Percentiles rank a stretch among this genome's conserved stretches.
Evolutionary conservation across 2,329 filamentous ascomycete genomes (phyloP).

Genomic region (Aspergillus sojae): DNA sequence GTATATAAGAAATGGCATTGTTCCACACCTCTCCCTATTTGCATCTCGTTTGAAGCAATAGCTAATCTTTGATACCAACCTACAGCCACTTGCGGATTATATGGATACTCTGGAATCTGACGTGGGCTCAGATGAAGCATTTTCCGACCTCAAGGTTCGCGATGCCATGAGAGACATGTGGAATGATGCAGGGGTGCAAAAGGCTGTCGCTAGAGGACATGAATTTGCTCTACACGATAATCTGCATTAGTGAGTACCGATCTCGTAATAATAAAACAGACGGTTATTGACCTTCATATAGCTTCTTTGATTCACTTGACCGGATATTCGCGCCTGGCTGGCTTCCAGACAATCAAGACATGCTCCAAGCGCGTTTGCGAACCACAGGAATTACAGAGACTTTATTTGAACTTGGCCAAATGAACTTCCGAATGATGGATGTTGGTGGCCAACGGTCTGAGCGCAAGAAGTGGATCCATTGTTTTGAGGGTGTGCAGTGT

Average conservation of each 20-base stretch:
- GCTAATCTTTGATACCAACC: conserved; percentile 15
- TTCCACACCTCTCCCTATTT: neutral
- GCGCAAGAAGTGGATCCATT: conserved; percentile 97
- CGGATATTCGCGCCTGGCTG: conserved; percentile 76
- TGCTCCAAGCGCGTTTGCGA: conserved; percentile 83
- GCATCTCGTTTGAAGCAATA: neutral
- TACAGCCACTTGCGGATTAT: conserved; percentile 74
- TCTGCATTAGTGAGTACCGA: conserved; percentile 74
- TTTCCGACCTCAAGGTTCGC: conserved; percentile 66
- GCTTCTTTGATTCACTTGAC: conserved; percentile 81
- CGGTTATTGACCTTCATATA: conserved; percentile 41
- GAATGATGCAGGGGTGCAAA: conserved; percentile 79
- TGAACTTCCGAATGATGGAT: conserved; percentile 97
- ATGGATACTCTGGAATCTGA: conserved; percentile 76
- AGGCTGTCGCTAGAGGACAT: conserved; percentile 89
- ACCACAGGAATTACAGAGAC: conserved; percentile 97
- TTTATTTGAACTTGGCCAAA: conserved; percentile 84
- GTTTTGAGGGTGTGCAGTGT: conserved; percentile 91
- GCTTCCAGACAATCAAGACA: conserved; percentile 90
- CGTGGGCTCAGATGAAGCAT: conserved; percentile 76
- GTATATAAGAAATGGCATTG: conserved; percentile 52
- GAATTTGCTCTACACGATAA: conserved; percentile 98
- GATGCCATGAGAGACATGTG: conserved; percentile 81
- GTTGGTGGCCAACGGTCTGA: conserved; percentile 90
- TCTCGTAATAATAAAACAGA: conserved; percentile 7